Conservation (phyloP, 306 rosid species). For the Acacia crassicarpa region DNA sequence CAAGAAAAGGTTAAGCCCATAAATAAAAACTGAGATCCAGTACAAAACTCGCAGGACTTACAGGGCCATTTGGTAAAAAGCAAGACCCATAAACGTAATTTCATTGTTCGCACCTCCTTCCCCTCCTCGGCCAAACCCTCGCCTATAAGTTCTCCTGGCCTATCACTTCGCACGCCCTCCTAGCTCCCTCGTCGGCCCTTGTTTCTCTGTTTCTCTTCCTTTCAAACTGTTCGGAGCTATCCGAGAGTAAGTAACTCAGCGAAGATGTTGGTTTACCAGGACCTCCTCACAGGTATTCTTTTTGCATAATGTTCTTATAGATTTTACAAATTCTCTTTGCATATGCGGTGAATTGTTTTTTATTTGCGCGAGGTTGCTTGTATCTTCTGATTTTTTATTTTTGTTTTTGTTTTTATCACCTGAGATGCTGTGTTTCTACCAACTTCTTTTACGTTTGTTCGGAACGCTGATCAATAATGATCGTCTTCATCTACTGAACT, state of each 20-base stretch:
- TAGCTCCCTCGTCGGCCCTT: constrained; percentile 32
- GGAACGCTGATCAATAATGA: neutral
- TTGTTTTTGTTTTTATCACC: neutral
- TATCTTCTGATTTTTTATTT: neutral
- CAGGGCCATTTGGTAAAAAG: constrained; percentile 12
- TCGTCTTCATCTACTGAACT: neutral
- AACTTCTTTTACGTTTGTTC: neutral
- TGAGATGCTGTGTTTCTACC: neutral
- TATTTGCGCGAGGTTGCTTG: neutral
- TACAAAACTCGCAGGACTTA: neutral
- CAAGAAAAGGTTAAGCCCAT: neutral
- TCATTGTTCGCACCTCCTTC: neutral
- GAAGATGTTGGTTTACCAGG: constrained; percentile 76
- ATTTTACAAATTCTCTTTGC: neutral
- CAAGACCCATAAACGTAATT: constrained; percentile 27
- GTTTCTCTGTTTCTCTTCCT: neutral
- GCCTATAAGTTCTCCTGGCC: constrained; percentile 38
- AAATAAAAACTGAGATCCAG: neutral
- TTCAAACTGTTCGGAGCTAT: constrained; percentile 30
- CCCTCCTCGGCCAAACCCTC: constrained; percentile 48
- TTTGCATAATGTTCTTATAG: neutral
- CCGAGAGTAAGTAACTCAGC: constrained; percentile 37
- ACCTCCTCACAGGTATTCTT: constrained; percentile 50
- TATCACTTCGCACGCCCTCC: neutral
- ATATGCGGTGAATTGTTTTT: neutral